Percentiles rank a stretch among this genome's conserved stretches.
Evolutionary conservation across 306 rosid species (phyloP).

Genomic region (Heteromeles arbutifolia): DNA sequence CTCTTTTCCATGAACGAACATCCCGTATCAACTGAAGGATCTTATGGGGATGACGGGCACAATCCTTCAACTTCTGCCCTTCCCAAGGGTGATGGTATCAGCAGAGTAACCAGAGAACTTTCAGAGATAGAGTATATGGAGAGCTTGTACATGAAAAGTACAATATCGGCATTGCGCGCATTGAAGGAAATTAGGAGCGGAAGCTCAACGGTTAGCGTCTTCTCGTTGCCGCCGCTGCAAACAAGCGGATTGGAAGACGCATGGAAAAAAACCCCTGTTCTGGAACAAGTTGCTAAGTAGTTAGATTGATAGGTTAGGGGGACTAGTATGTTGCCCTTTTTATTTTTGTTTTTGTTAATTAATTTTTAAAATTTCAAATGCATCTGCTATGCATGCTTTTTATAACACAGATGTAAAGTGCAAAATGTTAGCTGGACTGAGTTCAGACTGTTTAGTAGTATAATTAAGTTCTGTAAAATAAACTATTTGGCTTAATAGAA

Average conservation of each 20-base stretch:
- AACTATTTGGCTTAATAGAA: slow-evolving; percentile 18
- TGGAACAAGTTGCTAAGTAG: slow-evolving; percentile 32
- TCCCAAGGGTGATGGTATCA: slow-evolving; percentile 34
- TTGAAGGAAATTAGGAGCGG: slow-evolving; percentile 82
- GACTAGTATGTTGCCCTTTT: slow-evolving; percentile 9
- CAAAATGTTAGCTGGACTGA: slow-evolving; percentile 39
- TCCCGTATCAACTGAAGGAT: slow-evolving; percentile 34
- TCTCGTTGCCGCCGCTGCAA: slow-evolving; percentile 85
- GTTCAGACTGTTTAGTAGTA: slow-evolving; percentile 22
- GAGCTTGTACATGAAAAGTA: slow-evolving; percentile 80
- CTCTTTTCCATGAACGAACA: slow-evolving; percentile 51
- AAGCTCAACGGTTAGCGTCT: slow-evolving; percentile 79
- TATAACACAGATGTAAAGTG: slow-evolving; percentile 58
- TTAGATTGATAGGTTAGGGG: slow-evolving; percentile 16
- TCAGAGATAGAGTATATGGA: slow-evolving; percentile 80
- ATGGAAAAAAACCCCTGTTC: slow-evolving; percentile 27
- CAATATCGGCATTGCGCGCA: slow-evolving; percentile 68
- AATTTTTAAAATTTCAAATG: slow-evolving; percentile 6
- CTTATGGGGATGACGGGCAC: slow-evolving; percentile 39
- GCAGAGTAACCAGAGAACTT: slow-evolving; percentile 47
- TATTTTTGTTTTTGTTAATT: neutral
- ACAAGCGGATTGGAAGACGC: slow-evolving; percentile 28
- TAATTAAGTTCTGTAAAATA: slow-evolving; percentile 41
- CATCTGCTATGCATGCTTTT: slow-evolving; percentile 28
- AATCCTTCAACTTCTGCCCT: slow-evolving; percentile 57